These are phyloP conservation scores for Phoma sp. DNA, from an alignment of 2,329 filamentous ascomycete genomes.

Conservation along the genomic window DNA sequence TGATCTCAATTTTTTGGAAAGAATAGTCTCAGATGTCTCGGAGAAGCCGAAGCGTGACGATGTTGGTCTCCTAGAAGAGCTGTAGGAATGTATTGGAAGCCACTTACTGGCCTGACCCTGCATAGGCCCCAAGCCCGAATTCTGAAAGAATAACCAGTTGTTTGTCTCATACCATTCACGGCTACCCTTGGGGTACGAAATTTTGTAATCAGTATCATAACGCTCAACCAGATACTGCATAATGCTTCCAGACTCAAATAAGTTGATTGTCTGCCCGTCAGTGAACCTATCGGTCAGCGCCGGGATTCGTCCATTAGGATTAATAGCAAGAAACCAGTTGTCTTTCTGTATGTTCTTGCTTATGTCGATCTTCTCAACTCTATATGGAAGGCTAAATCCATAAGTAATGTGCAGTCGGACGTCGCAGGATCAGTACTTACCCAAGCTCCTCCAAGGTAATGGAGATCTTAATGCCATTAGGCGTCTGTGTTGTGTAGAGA, in stretches of 20 bases:
- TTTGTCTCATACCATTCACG: slow-evolving; percentile 80
- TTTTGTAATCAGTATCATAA: slow-evolving; percentile 83
- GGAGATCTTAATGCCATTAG: slow-evolving; percentile 89
- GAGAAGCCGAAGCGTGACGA: too few relatives aligned
- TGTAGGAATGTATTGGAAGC: too few relatives aligned
- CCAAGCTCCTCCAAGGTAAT: slow-evolving; percentile 87
- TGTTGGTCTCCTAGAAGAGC: too few relatives aligned
- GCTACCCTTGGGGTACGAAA: slow-evolving; percentile 76
- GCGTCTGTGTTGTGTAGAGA: slow-evolving; percentile 82
- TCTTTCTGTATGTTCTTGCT: slow-evolving; percentile 81
- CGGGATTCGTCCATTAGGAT: slow-evolving; percentile 91
- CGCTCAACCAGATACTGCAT: slow-evolving; percentile 82
- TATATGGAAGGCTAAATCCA: slow-evolving; percentile 69
- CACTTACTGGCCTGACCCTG: slow-evolving; percentile 70
- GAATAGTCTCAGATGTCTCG: too few relatives aligned
- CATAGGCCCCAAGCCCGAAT: slow-evolving; percentile 83
- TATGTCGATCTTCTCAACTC: slow-evolving; percentile 74
- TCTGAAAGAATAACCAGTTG: slow-evolving; percentile 76
- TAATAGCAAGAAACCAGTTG: slow-evolving; percentile 88
- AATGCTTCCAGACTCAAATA: slow-evolving; percentile 89
- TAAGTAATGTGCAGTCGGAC: not conserved
- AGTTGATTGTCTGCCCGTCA: slow-evolving; percentile 74
- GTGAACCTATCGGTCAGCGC: slow-evolving; percentile 79
- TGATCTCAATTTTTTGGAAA: too few relatives aligned
- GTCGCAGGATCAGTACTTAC: slow-evolving; percentile 24